Evolutionary conservation across 108 stramenopile genomes (phyloP), one percentile per base, ranked within the genome.

Genomic region (Skeletonema marinoi): DNA sequence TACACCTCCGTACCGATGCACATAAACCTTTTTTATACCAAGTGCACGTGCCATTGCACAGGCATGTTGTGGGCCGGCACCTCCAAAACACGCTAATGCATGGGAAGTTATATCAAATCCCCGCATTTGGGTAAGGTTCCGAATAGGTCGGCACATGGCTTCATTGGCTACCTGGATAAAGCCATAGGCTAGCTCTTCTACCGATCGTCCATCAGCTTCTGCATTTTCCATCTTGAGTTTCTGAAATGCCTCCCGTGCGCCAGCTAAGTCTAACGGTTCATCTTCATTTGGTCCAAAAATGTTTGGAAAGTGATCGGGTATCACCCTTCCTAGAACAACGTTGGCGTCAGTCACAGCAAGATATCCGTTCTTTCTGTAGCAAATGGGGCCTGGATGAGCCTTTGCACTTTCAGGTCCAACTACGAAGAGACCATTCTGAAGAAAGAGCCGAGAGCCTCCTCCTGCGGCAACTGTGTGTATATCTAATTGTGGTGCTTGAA

Each of bases 281-380:
- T 98, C 90, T 85, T 99, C 99, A 30, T 95, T 84, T 4, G 94
- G 94, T 46, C 99, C 99, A 82, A 99, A 99, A 41, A 99, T 98
- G 2, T 87, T 78, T 7, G 99, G 99, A 68, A 99, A 99, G 36
- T 97, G 80, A 44, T 91, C 78, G 1, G 98, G 98, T 31, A 97
- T 60, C 31, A 98, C 86, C 13, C 99, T 86, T 36, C 99, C 99
- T 36, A 98, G 90, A 7, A 97, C 92, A 16, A 97, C 87, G 74
- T 99, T 98, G 36, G 99, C 99, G 84, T 99, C 99, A 29, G 99
- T 99, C 7, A 99, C 96, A n/a, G 99, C 96, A 44, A 99, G 72
- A 54, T 88, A 81, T 2, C 98, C 98, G 84, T 97, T 97, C 80
- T 98, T 98, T 38, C 97, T 90, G 78, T 99, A 99, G 77, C 98